A percentile compares a stretch with the other conserved stretches of the same genome.
Evolutionary conservation across 441 rosid genomes (phyloP).

Genomic region (Dalechampia spathulata): DNA sequence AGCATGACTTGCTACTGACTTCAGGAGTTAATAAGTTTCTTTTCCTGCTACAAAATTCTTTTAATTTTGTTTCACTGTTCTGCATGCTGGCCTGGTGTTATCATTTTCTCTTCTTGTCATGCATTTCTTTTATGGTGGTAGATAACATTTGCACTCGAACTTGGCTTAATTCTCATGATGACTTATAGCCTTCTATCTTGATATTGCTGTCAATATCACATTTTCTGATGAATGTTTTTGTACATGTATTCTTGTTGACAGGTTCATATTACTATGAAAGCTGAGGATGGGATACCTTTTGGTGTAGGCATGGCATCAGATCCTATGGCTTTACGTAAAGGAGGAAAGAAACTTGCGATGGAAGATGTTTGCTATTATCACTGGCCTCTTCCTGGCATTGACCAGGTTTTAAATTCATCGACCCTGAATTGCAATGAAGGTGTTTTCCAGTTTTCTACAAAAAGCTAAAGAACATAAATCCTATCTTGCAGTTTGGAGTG

Average conservation of each 20-base stretch:
- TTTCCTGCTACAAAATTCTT: background rate
- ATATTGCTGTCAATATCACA: background rate
- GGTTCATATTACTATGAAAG: slow-evolving; percentile 62
- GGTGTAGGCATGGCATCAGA: slow-evolving; percentile 87
- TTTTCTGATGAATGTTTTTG: background rate
- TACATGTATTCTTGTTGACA: slow-evolving; percentile 19
- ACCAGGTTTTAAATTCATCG: slow-evolving; percentile 48
- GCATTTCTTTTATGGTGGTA: slow-evolving; percentile 1
- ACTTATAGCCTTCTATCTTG: background rate
- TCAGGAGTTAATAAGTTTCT: background rate
- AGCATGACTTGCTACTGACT: background rate
- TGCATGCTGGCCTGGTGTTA: background rate
- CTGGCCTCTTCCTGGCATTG: slow-evolving; percentile 87
- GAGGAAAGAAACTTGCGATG: slow-evolving; percentile 89
- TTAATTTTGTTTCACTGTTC: background rate
- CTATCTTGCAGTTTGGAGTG: slow-evolving; percentile 70
- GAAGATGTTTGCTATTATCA: slow-evolving; percentile 88
- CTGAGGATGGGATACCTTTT: slow-evolving; percentile 51
- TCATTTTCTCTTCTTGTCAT: background rate
- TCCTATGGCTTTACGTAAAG: slow-evolving; percentile 92
- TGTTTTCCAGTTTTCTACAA: slow-evolving; percentile 7
- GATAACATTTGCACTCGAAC: background rate
- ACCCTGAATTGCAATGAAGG: slow-evolving; percentile 6
- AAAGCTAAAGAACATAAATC: slow-evolving; percentile 18
- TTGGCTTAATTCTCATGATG: background rate